phyloP scores from a whole-genome alignment of 148 eudicot genomes.

The Diospyros kaki region DNA sequence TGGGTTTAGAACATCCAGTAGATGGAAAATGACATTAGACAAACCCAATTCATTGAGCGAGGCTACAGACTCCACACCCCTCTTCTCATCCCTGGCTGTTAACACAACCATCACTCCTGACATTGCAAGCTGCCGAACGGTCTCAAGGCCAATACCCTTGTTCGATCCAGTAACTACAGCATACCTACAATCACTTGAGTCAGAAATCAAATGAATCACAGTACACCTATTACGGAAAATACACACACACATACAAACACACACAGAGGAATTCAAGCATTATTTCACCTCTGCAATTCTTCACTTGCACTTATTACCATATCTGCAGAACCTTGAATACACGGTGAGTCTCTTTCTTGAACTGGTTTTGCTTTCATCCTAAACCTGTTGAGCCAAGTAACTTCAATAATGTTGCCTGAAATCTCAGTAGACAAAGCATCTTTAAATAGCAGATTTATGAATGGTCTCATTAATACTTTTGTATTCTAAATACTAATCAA shows the following conservation, averaged over 20 bases:
- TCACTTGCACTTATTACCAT: slow-evolving; percentile 17
- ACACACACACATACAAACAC: no score
- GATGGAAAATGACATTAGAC: slow-evolving; percentile 38
- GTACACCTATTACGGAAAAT: no score
- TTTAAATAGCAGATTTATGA: neutral
- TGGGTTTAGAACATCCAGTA: slow-evolving; percentile 45
- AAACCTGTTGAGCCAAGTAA: neutral
- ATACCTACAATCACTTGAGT: slow-evolving; percentile 18
- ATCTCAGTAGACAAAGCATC: neutral
- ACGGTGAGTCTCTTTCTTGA: slow-evolving; percentile 5
- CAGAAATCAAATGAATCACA: neutral
- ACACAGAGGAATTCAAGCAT: neutral
- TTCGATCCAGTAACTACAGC: slow-evolving; percentile 57
- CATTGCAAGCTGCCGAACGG: slow-evolving; percentile 34
- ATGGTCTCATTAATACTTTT: no score
- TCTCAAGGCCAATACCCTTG: slow-evolving; percentile 55
- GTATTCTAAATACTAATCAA: no score
- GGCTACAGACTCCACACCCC: slow-evolving; percentile 35
- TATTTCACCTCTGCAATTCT: slow-evolving; percentile 7
- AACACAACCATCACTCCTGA: slow-evolving; percentile 38
- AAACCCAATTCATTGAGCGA: slow-evolving; percentile 28
- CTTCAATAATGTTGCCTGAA: neutral
- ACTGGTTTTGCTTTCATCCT: neutral
- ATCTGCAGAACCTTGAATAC: neutral
- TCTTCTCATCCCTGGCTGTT: slow-evolving; percentile 42